Conservation (phyloP, 2,329 filamentous ascomycete species). For the Venturiaceae sp. region DNA sequence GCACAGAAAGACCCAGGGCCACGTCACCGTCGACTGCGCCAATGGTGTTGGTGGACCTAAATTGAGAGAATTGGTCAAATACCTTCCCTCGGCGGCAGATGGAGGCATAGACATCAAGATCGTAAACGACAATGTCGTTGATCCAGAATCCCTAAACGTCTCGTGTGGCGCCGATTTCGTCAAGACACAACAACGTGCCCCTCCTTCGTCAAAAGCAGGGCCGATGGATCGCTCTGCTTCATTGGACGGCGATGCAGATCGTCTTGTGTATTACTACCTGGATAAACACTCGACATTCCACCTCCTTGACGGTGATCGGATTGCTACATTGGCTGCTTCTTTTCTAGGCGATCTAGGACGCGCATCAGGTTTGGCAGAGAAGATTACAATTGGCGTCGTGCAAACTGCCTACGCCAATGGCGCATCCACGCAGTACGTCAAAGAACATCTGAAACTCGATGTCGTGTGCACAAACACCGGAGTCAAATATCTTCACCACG, state of each 20-base stretch:
- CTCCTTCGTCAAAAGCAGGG: conserved; percentile 68
- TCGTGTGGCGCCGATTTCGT: conserved; percentile 93
- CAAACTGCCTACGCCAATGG: conserved; percentile 98
- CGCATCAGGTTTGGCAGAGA: conserved; percentile 66
- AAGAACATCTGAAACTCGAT: conserved; percentile 77
- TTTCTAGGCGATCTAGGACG: conserved; percentile 86
- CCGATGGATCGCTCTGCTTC: conserved; percentile 76
- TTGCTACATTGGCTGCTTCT: conserved; percentile 84
- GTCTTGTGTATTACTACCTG: conserved; percentile 89
- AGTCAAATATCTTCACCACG: conserved; percentile 96
- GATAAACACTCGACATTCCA: conserved; percentile 77
- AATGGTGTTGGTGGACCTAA: conserved; percentile 96
- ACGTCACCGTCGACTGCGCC: conserved; percentile 83
- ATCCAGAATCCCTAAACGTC: conserved; percentile 79
- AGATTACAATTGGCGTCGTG: conserved; percentile 85
- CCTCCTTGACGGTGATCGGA: conserved; percentile 92
- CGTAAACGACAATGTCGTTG: conserved; percentile 86
- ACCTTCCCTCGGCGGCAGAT: conserved; percentile 57
- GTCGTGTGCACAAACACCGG: conserved; percentile 91
- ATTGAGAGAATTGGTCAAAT: conserved; percentile 74
- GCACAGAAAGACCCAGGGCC: conserved; percentile 61
- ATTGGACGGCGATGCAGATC: conserved; percentile 90
- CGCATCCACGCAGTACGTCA: conserved; percentile 83
- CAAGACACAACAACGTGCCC: conserved; percentile 91
- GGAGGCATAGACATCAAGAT: conserved; percentile 72